Conservation (phyloP, 805 yeast species). For the Blastobotrys americana region DNA sequence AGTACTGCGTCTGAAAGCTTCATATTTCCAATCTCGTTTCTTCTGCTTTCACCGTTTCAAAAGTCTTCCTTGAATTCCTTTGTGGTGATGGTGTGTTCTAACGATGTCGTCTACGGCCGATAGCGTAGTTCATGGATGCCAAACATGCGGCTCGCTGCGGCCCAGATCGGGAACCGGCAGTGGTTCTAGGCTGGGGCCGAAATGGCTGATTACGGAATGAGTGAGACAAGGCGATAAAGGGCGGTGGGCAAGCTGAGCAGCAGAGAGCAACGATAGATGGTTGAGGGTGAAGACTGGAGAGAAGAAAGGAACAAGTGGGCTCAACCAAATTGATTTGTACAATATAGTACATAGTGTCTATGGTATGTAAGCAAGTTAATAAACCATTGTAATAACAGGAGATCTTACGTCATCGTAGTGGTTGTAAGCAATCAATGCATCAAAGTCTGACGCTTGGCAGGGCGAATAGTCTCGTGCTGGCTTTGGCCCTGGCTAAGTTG, state of each 20-base stretch:
- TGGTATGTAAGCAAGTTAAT: too few relatives aligned
- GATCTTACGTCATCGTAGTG: too few relatives aligned
- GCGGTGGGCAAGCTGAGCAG: too few relatives aligned
- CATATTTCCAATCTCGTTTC: conserved; percentile 15
- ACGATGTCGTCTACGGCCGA: background rate
- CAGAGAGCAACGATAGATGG: too few relatives aligned
- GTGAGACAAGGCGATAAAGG: too few relatives aligned
- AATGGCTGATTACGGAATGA: background rate
- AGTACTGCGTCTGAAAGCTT: conserved; percentile 18
- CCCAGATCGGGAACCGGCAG: too few relatives aligned
- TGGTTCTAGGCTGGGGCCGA: background rate
- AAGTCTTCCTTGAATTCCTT: background rate
- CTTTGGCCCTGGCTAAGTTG: background rate
- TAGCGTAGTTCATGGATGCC: background rate
- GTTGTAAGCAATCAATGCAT: background rate
- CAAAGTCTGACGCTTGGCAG: background rate
- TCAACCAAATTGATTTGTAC: too few relatives aligned
- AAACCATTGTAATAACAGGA: too few relatives aligned
- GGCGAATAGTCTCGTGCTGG: background rate
- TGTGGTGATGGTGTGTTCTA: background rate
- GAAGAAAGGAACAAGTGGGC: too few relatives aligned
- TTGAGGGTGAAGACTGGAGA: too few relatives aligned
- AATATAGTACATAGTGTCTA: too few relatives aligned
- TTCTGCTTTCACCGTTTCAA: too few relatives aligned
- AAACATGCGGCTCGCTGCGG: background rate